phyloP scores from a whole-genome alignment of 73 alveolate genomes.

The Uronychia setigera region DNA sequence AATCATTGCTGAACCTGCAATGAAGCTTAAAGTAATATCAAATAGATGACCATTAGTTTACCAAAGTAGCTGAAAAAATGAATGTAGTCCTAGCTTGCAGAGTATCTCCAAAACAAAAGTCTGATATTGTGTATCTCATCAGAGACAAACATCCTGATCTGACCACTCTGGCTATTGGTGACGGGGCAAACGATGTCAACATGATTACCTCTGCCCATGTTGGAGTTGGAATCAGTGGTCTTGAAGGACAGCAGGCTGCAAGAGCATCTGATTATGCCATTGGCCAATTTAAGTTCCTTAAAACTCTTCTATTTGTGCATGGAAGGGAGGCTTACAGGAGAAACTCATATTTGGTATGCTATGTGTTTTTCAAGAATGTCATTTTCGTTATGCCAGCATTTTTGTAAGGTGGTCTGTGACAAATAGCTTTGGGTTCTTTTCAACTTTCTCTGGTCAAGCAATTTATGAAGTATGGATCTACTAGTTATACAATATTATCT shows the following conservation, averaged over 20 bases:
- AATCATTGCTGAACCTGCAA: slow-evolving; percentile 49
- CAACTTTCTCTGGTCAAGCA: slow-evolving; percentile 86
- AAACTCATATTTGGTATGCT: slow-evolving; percentile 84
- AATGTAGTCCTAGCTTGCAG: slow-evolving; percentile 82
- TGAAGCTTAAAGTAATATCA: slow-evolving; percentile 54
- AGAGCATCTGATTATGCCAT: slow-evolving; percentile 91
- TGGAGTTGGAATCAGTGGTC: slow-evolving; percentile 95
- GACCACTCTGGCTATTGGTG: slow-evolving; percentile 94
- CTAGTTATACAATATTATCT: slow-evolving; percentile 88
- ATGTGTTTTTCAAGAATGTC: slow-evolving; percentile 92
- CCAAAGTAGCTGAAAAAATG: slow-evolving; percentile 54
- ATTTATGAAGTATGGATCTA: slow-evolving; percentile 91
- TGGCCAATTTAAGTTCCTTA: slow-evolving; percentile 75
- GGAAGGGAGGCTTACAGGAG: slow-evolving; percentile 97
- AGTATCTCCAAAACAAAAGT: slow-evolving; percentile 91
- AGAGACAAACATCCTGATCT: slow-evolving; percentile 63
- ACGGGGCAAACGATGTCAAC: slow-evolving; percentile 98
- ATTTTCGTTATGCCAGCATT: slow-evolving; percentile 93
- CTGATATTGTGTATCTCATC: slow-evolving; percentile 79
- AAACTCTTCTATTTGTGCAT: slow-evolving; percentile 74
- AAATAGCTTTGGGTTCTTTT: slow-evolving; percentile 83
- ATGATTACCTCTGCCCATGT: slow-evolving; percentile 97
- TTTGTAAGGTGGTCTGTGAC: slow-evolving; percentile 16
- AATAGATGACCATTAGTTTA: slow-evolving; percentile 40
- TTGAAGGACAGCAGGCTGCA: slow-evolving; percentile 97